phyloP scores from a whole-genome alignment of 2,329 filamentous ascomycete genomes.

The Talaromyces sp. region DNA sequence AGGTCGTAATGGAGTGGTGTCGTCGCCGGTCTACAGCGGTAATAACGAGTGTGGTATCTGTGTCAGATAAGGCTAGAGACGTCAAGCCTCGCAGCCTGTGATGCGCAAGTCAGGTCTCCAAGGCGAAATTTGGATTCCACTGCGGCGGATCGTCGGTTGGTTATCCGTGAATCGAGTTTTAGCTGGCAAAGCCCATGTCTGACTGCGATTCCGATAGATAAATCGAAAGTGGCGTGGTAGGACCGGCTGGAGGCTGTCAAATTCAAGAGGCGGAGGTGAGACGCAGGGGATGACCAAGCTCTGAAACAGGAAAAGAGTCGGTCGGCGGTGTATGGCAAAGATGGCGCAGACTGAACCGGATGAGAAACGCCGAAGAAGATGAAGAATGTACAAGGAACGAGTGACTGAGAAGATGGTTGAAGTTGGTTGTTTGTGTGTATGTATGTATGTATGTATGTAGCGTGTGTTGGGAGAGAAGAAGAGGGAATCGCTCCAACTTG shows the following conservation, averaged over 20 bases:
- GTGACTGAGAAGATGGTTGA: neutral
- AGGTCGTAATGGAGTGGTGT: constrained; percentile 8
- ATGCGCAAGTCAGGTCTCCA: neutral
- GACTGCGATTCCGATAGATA: neutral
- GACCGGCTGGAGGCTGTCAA: constrained; percentile 1
- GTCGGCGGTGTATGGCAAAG: neutral
- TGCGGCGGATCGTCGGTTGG: neutral
- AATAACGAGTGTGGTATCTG: constrained; percentile 15
- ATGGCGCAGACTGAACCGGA: neutral
- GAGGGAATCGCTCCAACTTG: neutral
- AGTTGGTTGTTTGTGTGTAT: neutral
- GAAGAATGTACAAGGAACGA: constrained; percentile 6
- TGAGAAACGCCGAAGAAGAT: neutral
- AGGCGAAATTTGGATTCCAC: neutral
- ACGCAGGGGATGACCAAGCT: constrained; percentile 17
- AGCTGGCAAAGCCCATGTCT: constrained; percentile 11
- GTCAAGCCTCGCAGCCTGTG: constrained; percentile 16
- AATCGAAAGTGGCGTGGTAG: neutral
- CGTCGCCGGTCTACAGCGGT: constrained; percentile 32
- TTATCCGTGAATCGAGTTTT: neutral
- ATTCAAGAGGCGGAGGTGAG: constrained; percentile 7
- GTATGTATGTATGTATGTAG: neutral
- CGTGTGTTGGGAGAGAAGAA: neutral
- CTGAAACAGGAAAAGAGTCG: constrained; percentile 7
- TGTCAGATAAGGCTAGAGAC: constrained; percentile 14